A percentile compares a stretch with the other conserved stretches of the same genome.
phyloP scores from a whole-genome alignment of 768 basidiomycete species.

The Russula earlei region DNA sequence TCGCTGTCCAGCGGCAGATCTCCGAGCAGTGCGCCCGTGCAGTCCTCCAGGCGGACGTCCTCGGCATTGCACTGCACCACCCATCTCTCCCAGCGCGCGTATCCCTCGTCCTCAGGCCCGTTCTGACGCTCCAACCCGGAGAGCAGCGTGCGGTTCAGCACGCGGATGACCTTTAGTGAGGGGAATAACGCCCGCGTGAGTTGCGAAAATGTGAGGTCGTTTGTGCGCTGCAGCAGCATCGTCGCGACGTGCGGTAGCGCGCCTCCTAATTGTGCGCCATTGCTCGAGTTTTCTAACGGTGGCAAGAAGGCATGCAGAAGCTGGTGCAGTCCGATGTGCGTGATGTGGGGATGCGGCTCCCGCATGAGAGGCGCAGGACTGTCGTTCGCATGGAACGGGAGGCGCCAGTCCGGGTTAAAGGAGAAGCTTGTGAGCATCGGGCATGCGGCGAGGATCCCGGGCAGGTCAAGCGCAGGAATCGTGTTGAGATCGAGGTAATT shows the following conservation, averaged over 20 bases:
- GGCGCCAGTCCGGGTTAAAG: constrained; percentile 71
- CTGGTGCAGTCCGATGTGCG: constrained; percentile 59
- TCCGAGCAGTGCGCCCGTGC: constrained; percentile 59
- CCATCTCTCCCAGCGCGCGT: constrained; percentile 61
- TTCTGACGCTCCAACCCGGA: constrained; percentile 45
- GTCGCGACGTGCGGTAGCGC: constrained; percentile 34
- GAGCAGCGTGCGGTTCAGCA: constrained; percentile 46
- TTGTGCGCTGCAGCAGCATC: constrained; percentile 37
- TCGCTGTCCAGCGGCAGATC: constrained; percentile 26
- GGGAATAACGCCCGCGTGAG: constrained; percentile 51
- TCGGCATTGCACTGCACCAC: constrained; percentile 42
- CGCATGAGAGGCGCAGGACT: constrained; percentile 23
- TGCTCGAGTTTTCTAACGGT: constrained; percentile 39
- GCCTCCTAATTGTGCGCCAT: constrained; percentile 27
- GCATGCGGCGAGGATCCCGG: constrained; percentile 52
- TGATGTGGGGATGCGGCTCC: constrained; percentile 48
- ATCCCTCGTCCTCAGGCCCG: constrained; percentile 35
- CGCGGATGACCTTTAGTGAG: constrained; percentile 46
- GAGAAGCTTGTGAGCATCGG: constrained; percentile 51
- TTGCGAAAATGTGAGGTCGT: constrained; percentile 57
- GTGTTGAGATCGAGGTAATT: constrained; percentile 58
- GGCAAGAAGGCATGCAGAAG: constrained; percentile 56
- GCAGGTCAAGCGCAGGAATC: constrained; percentile 46
- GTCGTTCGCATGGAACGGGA: constrained; percentile 25
- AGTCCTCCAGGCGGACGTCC: constrained; percentile 62